These are phyloP conservation scores for Colletotrichum trifolii DNA, from an alignment of 2,329 filamentous ascomycete species.

Conservation along the genomic window DNA sequence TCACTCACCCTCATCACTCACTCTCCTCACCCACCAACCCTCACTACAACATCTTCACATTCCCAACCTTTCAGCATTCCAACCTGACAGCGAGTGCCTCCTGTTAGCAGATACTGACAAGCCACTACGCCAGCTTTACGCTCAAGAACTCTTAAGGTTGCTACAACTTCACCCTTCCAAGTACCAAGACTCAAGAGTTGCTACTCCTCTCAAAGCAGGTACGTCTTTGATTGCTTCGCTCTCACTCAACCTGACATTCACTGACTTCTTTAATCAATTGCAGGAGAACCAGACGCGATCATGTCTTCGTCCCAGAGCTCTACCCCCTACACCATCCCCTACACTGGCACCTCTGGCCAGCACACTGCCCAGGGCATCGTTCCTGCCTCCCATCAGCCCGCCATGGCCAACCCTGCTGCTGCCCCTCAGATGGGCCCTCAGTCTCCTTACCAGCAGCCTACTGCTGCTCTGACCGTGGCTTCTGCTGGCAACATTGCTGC, in stretches of 20 bases:
- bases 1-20: too few relatives aligned
- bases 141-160: too few relatives aligned
- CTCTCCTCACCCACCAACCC: too few relatives aligned
- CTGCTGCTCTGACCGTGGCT: not conserved
- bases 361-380: constrained; percentile 36
- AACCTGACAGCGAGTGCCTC: too few relatives aligned
- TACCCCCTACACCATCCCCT: constrained; percentile 43
- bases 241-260: not conserved
- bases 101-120: too few relatives aligned
- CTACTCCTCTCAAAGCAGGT: not conserved
- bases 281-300: constrained; percentile 4
- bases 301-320: constrained; percentile 28
- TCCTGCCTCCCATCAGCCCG: constrained; percentile 11
- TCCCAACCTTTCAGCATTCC: too few relatives aligned
- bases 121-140: too few relatives aligned
- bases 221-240: not conserved
- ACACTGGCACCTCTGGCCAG: constrained; percentile 41
- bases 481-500: not conserved
- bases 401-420: not conserved
- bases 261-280: constrained; percentile 12
- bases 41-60: too few relatives aligned
- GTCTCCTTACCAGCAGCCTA: not conserved
- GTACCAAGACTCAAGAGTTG: too few relatives aligned
- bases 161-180: too few relatives aligned
- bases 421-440: not conserved